Evolutionary conservation across 1,284 basidiomycete genomes (phyloP).

Genomic region (Naganishia sp.): DNA sequence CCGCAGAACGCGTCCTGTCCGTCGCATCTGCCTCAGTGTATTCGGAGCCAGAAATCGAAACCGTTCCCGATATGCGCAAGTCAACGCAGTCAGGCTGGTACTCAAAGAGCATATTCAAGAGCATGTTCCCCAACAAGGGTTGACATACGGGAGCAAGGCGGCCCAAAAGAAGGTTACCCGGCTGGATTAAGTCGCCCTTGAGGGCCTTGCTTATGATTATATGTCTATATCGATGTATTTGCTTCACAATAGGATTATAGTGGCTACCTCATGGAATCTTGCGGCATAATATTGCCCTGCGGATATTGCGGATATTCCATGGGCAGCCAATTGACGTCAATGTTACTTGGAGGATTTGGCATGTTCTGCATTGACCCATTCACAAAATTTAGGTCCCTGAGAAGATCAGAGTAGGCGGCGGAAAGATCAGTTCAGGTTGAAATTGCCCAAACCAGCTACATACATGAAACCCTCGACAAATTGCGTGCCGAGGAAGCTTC

Average conservation of each 20-base stretch:
- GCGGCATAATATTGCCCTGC: constrained; percentile 3
- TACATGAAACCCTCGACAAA: constrained; percentile 26
- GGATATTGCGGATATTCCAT: constrained; percentile 21
- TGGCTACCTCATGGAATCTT: background rate
- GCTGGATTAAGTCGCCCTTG: background rate
- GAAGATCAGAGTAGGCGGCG: background rate
- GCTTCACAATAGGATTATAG: too few species aligned
- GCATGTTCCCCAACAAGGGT: background rate
- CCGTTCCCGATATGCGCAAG: background rate
- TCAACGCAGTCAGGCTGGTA: constrained; percentile 6
- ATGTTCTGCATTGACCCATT: constrained; percentile 26
- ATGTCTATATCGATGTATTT: background rate
- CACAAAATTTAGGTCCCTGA: constrained; percentile 20
- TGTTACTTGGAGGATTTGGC: constrained; percentile 11
- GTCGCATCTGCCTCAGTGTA: background rate
- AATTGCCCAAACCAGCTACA: background rate
- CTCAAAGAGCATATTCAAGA: background rate
- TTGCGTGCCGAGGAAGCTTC: constrained; percentile 19
- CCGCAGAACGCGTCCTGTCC: constrained; percentile 1
- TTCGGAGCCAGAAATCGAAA: background rate
- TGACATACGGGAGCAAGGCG: too few species aligned
- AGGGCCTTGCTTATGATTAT: background rate
- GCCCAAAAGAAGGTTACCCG: background rate
- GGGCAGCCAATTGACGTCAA: constrained; percentile 20
- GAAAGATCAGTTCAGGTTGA: background rate